Base-by-base conservation (phyloP, 305 asterid species). In the Fraxinus platypoda region DNA sequence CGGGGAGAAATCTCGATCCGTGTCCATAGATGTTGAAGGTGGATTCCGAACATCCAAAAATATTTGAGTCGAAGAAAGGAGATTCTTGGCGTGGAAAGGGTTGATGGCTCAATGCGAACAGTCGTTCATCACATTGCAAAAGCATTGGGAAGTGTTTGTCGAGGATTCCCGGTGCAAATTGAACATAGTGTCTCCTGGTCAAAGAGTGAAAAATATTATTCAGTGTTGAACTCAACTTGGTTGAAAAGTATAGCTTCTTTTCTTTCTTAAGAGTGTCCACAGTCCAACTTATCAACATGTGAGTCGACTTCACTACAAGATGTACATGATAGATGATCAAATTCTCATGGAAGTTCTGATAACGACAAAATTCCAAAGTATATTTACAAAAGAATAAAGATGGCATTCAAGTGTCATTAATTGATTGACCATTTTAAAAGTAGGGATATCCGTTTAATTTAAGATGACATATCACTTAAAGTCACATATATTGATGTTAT, bases 81-180 rank as follows among this genome's bases (percentile, higher is more conserved):
- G 76, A 33, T 1, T 71, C 25, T 31, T 71, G 6, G 46, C 2
- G 3, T 11, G 76, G 41, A n/a, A 30, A 71, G 13, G 23, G 26
- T 71, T 71, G 76, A 31, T 71, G 76, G 43, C 76, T 71, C 26
- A 71, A 71, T 6, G 23, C 17, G 26, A 30, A 31, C 46, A 71
- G 6, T 71, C 76, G 41, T 33, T 71, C 43, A 8, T 71, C 76
- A 33, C 76, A 71, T 21, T 33, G 76, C 76, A 71, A 30, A 71
- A 71, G 76, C 76, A 71, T 71, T 31, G 35, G 76, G 5, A 31
- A 71, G 26, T 71, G 76, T 71, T 7, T 71, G 26, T 71, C 76
- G 8, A 71, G 76, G 25, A 71, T 8, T 17, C 76, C 26, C 0
- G 41, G 46, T 12, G 43, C 46, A 1, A 71, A 71, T 17, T 71